Percentiles rank a stretch among this genome's conserved stretches.
These are phyloP conservation scores for Lipomyces chichibuensis DNA, from an alignment of 805 yeast species.

Conservation along the genomic window DNA sequence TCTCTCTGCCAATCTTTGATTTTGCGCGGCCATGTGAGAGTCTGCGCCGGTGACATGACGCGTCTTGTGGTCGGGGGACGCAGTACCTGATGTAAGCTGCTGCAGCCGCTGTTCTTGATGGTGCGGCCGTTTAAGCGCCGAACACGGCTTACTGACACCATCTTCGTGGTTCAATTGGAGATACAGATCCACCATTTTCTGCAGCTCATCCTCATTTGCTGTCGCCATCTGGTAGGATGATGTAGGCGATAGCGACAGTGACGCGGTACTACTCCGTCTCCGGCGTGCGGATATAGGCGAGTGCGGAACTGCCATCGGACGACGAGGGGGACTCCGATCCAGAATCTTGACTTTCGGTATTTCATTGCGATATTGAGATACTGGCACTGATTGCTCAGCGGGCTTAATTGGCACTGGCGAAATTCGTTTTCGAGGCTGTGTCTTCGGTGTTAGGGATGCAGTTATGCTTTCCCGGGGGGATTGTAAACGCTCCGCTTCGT, in stretches of 20 bases:
- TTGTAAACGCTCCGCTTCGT: background rate
- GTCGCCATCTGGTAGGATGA: slow-evolving; percentile 27
- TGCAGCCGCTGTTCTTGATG: slow-evolving; percentile 4
- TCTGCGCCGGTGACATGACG: slow-evolving; percentile 15
- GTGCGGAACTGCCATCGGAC: slow-evolving; percentile 17
- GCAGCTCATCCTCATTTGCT: slow-evolving; percentile 33
- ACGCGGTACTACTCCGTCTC: slow-evolving; percentile 18
- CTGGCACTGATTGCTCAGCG: background rate
- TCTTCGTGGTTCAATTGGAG: slow-evolving; percentile 25
- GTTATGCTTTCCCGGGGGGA: background rate
- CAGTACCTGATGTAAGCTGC: slow-evolving; percentile 10
- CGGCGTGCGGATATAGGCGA: background rate
- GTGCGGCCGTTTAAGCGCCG: slow-evolving; percentile 22
- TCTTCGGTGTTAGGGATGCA: background rate
- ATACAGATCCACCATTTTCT: slow-evolving; percentile 33
- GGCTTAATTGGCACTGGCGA: slow-evolving; percentile 3
- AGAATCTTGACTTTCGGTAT: slow-evolving; percentile 25
- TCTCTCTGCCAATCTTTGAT: background rate
- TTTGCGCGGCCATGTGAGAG: slow-evolving; percentile 8
- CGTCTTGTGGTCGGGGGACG: slow-evolving; percentile 13
- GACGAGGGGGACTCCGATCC: slow-evolving; percentile 7
- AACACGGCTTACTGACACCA: slow-evolving; percentile 6
- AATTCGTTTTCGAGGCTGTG: slow-evolving; percentile 3
- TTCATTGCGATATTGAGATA: slow-evolving; percentile 7
- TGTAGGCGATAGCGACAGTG: slow-evolving; percentile 31